Conservation (phyloP, 2,329 filamentous ascomycete species). For the Drechslerella dactyloides region DNA sequence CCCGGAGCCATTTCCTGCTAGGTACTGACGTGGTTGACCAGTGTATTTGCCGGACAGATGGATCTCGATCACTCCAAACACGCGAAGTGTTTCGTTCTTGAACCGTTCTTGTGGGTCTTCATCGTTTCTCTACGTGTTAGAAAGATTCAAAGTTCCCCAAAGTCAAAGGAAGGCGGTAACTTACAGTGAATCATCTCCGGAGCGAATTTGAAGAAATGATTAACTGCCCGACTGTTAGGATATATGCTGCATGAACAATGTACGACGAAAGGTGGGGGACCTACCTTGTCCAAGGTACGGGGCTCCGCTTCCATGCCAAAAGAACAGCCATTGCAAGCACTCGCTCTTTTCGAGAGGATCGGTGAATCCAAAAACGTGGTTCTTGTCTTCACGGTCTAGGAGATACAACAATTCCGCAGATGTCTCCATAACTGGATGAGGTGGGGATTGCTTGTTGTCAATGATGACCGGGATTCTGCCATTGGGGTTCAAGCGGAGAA, state of each 20-base stretch:
- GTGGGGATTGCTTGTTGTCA: constrained; percentile 62
- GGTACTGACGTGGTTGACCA: constrained; percentile 62
- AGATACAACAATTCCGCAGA: constrained; percentile 65
- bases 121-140: constrained; percentile 12
- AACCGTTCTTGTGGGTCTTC: constrained; percentile 62
- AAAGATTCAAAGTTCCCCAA: neutral
- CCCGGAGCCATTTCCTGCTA: constrained; percentile 64
- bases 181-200: constrained; percentile 61
- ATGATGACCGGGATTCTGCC: constrained; percentile 63
- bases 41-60: constrained; percentile 64
- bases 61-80: constrained; percentile 66
- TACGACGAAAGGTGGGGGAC: neutral
- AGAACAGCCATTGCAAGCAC: constrained; percentile 64
- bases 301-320: constrained; percentile 62
- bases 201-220: constrained; percentile 61
- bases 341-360: constrained; percentile 63
- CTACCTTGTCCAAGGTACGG: constrained; percentile 59
- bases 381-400: constrained; percentile 62
- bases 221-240: constrained; percentile 57
- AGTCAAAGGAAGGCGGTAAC: constrained; percentile 23
- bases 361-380: constrained; percentile 63
- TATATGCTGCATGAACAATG: constrained; percentile 53
- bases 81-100: constrained; percentile 63
- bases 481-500: constrained; percentile 62
- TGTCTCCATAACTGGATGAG: constrained; percentile 64